Evolutionary conservation across 768 basidiomycete species (phyloP).

Genomic region (Mycena filopes): DNA sequence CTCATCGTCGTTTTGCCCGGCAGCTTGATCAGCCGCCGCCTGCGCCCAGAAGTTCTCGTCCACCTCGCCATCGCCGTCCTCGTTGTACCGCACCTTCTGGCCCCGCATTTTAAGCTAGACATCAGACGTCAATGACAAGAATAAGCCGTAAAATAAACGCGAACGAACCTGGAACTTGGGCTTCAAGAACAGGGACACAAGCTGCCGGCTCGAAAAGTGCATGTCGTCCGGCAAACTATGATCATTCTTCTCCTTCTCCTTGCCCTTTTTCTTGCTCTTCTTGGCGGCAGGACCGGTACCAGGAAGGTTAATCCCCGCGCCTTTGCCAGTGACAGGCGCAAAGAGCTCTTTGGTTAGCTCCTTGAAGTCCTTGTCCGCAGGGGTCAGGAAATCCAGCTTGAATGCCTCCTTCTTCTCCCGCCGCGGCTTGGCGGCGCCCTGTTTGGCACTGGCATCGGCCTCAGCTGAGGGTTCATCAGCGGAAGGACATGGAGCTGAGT

Average conservation of each 20-base stretch:
- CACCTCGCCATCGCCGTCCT: slow-evolving; percentile 84
- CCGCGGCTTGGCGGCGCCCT: slow-evolving; percentile 61
- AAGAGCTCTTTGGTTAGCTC: slow-evolving; percentile 78
- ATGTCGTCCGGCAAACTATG: slow-evolving; percentile 94
- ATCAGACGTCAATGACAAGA: neutral
- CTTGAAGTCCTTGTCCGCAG: slow-evolving; percentile 68
- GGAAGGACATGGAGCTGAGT: slow-evolving; percentile 13
- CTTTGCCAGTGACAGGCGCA: slow-evolving; percentile 72
- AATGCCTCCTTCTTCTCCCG: slow-evolving; percentile 83
- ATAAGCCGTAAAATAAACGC: neutral
- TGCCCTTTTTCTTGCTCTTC: slow-evolving; percentile 52
- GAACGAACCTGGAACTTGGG: slow-evolving; percentile 91
- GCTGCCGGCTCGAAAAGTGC: slow-evolving; percentile 93
- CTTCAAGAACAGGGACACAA: slow-evolving; percentile 94
- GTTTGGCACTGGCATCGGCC: slow-evolving; percentile 57
- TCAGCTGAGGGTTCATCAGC: slow-evolving; percentile 44
- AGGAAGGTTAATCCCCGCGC: slow-evolving; percentile 74
- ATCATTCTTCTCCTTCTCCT: slow-evolving; percentile 73
- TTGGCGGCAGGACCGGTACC: slow-evolving; percentile 58
- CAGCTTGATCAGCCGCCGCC: slow-evolving; percentile 87
- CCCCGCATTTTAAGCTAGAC: slow-evolving; percentile 92
- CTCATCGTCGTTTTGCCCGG: slow-evolving; percentile 63
- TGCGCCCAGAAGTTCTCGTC: slow-evolving; percentile 99
- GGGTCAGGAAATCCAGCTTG: slow-evolving; percentile 81
- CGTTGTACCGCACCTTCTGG: slow-evolving; percentile 64